Conservation (phyloP, 106 monocot species). For the Platanthera zijinensis region DNA sequence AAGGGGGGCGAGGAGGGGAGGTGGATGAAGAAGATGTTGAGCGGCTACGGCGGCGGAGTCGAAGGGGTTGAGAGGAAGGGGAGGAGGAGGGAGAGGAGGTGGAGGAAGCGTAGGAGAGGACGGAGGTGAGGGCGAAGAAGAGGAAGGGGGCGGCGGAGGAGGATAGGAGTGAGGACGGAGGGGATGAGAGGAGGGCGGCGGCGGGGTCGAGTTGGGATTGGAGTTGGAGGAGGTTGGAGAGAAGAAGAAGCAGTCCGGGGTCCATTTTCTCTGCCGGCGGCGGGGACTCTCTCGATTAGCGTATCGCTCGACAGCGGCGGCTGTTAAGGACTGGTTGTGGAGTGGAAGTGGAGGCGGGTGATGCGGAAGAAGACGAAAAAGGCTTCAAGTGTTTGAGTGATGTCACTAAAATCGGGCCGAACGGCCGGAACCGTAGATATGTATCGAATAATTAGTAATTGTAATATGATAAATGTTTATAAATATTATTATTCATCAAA, state of each 20-base stretch:
- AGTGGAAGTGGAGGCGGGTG: background rate
- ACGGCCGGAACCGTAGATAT: too few species aligned
- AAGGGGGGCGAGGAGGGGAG: background rate
- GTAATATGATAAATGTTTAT: too few species aligned
- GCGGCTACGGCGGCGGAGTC: constrained; percentile 14
- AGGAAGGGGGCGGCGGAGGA: constrained; percentile 1
- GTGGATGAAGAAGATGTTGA: constrained; percentile 1
- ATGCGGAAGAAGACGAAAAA: background rate
- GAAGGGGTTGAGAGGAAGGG: constrained; percentile 9
- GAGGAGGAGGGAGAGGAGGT: constrained; percentile 10
- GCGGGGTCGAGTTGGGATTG: constrained; percentile 31
- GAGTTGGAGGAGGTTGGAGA: constrained; percentile 43
- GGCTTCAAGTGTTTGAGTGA: background rate
- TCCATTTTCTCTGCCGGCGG: constrained; percentile 9
- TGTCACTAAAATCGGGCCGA: too few species aligned
- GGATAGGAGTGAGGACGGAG: constrained; percentile 16
- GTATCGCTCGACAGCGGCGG: background rate
- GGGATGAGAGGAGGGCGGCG: constrained; percentile 17
- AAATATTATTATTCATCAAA: too few species aligned
- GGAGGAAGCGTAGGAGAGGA: constrained; percentile 23
- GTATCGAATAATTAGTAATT: too few species aligned
- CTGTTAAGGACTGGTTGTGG: background rate
- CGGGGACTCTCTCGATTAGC: background rate
- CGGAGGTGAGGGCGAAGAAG: constrained; percentile 25
- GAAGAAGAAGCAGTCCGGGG: constrained; percentile 24